phyloP scores from a whole-genome alignment of 2,329 filamentous ascomycete genomes.

The Monosporascus sp. region DNA sequence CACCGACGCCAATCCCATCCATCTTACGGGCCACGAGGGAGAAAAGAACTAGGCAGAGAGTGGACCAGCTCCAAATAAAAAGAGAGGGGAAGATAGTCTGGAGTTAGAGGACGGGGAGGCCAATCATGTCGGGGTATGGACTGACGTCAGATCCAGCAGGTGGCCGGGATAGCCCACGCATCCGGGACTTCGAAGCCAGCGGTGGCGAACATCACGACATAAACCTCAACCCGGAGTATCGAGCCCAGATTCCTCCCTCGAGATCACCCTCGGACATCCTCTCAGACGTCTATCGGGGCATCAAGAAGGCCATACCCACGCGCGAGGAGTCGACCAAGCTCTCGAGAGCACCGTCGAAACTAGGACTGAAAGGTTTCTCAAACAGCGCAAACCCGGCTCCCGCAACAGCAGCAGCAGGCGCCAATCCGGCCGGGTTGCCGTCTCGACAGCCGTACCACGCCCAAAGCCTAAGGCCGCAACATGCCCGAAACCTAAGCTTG shows the following conservation, averaged over 20 bases:
- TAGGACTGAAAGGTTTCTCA: constrained; percentile 30
- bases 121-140: constrained; percentile 21
- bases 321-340: constrained; percentile 39
- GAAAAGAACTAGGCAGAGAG: background rate
- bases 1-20: background rate
- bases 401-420: background rate
- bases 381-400: constrained; percentile 13
- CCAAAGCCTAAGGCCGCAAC: constrained; percentile 28
- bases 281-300: constrained; percentile 46
- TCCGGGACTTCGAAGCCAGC: constrained; percentile 38
- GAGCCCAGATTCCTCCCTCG: constrained; percentile 23
- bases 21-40: background rate
- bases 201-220: constrained; percentile 29
- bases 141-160: constrained; percentile 23
- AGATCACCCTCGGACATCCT: constrained; percentile 42
- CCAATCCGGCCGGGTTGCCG: constrained; percentile 8
- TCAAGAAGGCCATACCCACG: constrained; percentile 40
- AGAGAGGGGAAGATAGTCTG: background rate
- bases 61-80: constrained; percentile 1
- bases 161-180: constrained; percentile 18
- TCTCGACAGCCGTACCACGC: constrained; percentile 7
- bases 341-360: constrained; percentile 37
- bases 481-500: constrained; percentile 50
- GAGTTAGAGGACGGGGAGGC: constrained; percentile 5
- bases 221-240: constrained; percentile 13